A percentile compares a stretch with the other conserved stretches of the same genome.
Evolutionary conservation across 208 protist species (phyloP).

Genomic region (Leishmania guyanensis): DNA sequence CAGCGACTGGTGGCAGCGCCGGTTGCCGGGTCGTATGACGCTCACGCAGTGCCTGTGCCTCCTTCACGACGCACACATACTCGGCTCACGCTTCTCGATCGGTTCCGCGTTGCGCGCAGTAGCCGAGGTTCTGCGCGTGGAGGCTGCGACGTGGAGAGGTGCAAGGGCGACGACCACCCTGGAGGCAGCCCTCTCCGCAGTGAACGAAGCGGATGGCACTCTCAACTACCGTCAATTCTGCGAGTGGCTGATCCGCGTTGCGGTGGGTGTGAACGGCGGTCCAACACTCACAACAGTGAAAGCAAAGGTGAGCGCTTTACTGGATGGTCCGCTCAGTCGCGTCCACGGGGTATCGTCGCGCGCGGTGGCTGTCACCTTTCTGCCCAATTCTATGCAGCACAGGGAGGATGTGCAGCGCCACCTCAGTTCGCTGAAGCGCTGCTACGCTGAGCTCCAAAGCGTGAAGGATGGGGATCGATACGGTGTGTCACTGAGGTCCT

Average conservation of each 20-base stretch:
- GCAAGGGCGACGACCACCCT: constrained; percentile 2
- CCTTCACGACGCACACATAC: constrained; percentile 55
- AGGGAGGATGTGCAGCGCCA: constrained; percentile 26
- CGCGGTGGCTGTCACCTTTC: constrained; percentile 17
- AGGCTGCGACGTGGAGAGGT: constrained; percentile 14
- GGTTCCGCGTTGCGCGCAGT: constrained; percentile 56
- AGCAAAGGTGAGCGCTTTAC: constrained; percentile 51
- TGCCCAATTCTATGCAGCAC: constrained; percentile 46
- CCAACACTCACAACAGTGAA: constrained; percentile 28
- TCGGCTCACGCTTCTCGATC: constrained; percentile 57
- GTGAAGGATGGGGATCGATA: constrained; percentile 16
- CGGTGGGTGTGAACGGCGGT: constrained; percentile 52
- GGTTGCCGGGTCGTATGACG: constrained; percentile 58
- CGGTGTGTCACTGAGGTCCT: constrained; percentile 24
- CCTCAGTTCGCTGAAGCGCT: constrained; percentile 26
- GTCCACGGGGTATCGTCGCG: constrained; percentile 12
- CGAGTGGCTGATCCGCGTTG: constrained; percentile 76
- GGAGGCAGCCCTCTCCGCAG: constrained; percentile 15
- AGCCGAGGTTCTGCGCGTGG: constrained; percentile 39
- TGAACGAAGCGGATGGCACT: constrained; percentile 44
- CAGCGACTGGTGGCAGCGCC: constrained; percentile 76
- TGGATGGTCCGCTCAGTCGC: constrained; percentile 39
- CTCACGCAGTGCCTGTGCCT: constrained; percentile 72
- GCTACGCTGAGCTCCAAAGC: constrained; percentile 33
- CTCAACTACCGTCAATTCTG: constrained; percentile 86